Evolutionary conservation across 305 asterid genomes (phyloP).

Genomic region (Fraxinus greggii): DNA sequence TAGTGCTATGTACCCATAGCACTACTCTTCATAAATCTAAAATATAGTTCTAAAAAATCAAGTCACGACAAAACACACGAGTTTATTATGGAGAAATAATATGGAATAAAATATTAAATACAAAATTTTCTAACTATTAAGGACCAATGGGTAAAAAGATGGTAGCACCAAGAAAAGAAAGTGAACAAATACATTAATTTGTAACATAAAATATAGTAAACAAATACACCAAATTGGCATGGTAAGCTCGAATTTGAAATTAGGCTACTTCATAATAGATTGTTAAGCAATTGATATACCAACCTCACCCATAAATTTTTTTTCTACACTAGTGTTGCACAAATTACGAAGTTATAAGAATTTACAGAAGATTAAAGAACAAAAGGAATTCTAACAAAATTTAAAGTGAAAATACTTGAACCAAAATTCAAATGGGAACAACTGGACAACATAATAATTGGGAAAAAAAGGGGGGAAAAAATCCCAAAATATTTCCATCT

Average conservation of each 20-base stretch:
- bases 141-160: not conserved
- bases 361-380: not conserved
- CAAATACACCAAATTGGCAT: not conserved
- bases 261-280: not conserved
- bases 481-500: not conserved
- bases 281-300: not conserved
- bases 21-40: too few species aligned
- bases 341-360: not conserved
- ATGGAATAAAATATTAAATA: not conserved
- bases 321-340: not conserved
- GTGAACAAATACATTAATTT: not conserved
- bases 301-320: not conserved
- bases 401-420: not conserved
- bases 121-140: not conserved
- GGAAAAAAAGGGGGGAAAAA: not conserved
- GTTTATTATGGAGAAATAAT: not conserved
- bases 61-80: not conserved
- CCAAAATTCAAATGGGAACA: not conserved
- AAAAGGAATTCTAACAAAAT: not conserved
- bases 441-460: not conserved
- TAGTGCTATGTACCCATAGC: too few species aligned
- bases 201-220: not conserved
- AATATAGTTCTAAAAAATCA: not conserved
- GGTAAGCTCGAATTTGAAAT: not conserved
- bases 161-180: not conserved